These are phyloP conservation scores for Plantago ovata DNA, from an alignment of 257 asterid genomes.

Conservation along the genomic window DNA sequence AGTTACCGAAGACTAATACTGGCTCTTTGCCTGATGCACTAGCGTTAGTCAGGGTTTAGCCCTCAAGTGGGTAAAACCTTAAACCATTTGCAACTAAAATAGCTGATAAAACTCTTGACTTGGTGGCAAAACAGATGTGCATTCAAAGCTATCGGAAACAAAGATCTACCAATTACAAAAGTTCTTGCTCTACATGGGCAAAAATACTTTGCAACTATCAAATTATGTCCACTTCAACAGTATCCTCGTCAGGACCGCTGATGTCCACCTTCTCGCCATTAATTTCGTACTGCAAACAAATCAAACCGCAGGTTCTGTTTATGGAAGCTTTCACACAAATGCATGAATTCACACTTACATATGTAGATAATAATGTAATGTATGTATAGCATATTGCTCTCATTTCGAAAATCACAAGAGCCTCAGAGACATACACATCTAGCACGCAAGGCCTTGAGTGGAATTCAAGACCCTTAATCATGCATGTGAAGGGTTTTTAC, in stretches of 20 bases:
- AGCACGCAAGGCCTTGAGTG: neutral
- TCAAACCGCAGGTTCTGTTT: constrained; percentile 9
- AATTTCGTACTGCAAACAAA: constrained; percentile 59
- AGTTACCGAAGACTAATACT: too few relatives aligned
- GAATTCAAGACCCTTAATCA: neutral
- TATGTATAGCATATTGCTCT: too few relatives aligned
- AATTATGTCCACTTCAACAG: constrained; percentile 60
- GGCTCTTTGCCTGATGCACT: too few relatives aligned
- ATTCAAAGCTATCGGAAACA: neutral
- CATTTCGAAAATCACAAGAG: neutral
- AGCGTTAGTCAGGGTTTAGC: too few relatives aligned
- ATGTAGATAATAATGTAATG: too few relatives aligned
- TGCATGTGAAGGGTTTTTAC: neutral
- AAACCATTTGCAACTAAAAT: too few relatives aligned
- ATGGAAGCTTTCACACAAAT: too few relatives aligned
- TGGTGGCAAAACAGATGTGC: too few relatives aligned
- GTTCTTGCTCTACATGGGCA: constrained; percentile 17
- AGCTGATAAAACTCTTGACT: too few relatives aligned
- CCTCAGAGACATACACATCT: neutral
- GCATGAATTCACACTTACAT: too few relatives aligned
- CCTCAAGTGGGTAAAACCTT: too few relatives aligned
- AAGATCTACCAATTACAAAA: constrained; percentile 2
- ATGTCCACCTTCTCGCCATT: constrained; percentile 47
- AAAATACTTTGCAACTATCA: constrained; percentile 25
- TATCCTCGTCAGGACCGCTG: constrained; percentile 59